Base-by-base conservation (phyloP, 1,139 yeast species). In the Taphrina wiesneri region DNA sequence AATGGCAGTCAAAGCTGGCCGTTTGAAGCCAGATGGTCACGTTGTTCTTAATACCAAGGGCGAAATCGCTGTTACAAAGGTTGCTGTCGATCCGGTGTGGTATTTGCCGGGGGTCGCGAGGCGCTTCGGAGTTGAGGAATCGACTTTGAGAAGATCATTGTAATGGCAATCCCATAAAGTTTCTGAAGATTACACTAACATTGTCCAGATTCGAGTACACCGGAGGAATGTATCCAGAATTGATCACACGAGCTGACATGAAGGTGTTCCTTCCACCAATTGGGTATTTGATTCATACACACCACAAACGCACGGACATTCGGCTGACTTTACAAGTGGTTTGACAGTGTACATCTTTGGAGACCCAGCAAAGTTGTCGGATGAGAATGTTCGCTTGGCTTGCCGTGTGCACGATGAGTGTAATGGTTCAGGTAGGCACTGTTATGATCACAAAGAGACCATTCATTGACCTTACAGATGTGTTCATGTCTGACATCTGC, bases 11-110 rank as follows among this genome's bases (percentile, higher is more conserved):
- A 75, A 75, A 41, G 74, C 72, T 19, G 87, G 87, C 17, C 79
- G 81, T 64, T 73, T 85, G 63, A 70, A 74, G 67, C 85, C 85
- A 25, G 88, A 85, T 72, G 87, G 87, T 63, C 76, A 81, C 43
- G 74, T 85, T 70, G 87, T 84, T 28, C 75, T 84, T 68, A 84
- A 85, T 73, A 76, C 78, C 32, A 75, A 80, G 65, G 88, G 88
- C 70, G 87, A 84, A 70, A 75, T 85, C 72, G 82, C 82, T 30
- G 85, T 83, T 45, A 82, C 86, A 47, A 85, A 85, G 73, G 79
- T 85, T 67, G 88, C 87, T 0, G 84, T 83, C 45, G 88, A 85
- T 71, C 87, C 87, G 13, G 87, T 85, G 45, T 85, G 88, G 87
- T 81, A 83, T 71, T 76, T 85, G 67, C 88, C 88, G 2, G 86